phyloP scores from a whole-genome alignment of 1,284 basidiomycete species.

The Volvariella surrecta region DNA sequence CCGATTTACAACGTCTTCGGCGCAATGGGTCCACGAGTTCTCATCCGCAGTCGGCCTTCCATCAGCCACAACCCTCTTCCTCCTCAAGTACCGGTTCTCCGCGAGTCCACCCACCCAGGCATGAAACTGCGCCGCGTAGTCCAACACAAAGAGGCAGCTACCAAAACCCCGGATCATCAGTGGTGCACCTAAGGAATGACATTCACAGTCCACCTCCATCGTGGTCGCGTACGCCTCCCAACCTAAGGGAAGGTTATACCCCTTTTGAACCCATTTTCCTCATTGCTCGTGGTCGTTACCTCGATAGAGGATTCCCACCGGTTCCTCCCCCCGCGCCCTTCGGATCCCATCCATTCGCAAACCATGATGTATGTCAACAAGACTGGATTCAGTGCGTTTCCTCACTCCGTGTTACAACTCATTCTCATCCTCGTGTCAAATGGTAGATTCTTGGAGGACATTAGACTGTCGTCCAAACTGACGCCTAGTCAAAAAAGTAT shows the following conservation, averaged over 20 bases:
- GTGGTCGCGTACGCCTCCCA: slow-evolving; percentile 18
- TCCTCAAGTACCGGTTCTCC: no score
- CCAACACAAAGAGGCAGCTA: no score
- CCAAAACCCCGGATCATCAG: no score
- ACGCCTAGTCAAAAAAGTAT: slow-evolving; percentile 15
- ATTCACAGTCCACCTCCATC: slow-evolving; percentile 9
- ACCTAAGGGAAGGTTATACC: slow-evolving; percentile 12
- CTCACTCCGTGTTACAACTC: not conserved
- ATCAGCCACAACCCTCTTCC: no score
- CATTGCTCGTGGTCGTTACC: slow-evolving; percentile 17
- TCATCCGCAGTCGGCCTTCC: no score
- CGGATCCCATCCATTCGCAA: slow-evolving; percentile 28
- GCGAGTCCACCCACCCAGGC: no score
- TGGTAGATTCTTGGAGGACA: slow-evolving; percentile 23
- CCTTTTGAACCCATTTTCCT: slow-evolving; percentile 24
- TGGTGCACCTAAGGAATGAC: not conserved
- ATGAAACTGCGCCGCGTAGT: no score
- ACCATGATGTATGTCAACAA: slow-evolving; percentile 28
- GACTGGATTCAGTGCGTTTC: slow-evolving; percentile 28
- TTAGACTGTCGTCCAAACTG: slow-evolving; percentile 18
- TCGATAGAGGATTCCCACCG: slow-evolving; percentile 24
- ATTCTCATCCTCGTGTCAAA: not conserved
- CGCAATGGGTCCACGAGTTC: no score
- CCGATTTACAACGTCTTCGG: not conserved
- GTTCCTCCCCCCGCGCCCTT: slow-evolving; percentile 20